These are phyloP conservation scores for Salix arbutifolia DNA, from an alignment of 345 rosid genomes.

Conservation along the genomic window DNA sequence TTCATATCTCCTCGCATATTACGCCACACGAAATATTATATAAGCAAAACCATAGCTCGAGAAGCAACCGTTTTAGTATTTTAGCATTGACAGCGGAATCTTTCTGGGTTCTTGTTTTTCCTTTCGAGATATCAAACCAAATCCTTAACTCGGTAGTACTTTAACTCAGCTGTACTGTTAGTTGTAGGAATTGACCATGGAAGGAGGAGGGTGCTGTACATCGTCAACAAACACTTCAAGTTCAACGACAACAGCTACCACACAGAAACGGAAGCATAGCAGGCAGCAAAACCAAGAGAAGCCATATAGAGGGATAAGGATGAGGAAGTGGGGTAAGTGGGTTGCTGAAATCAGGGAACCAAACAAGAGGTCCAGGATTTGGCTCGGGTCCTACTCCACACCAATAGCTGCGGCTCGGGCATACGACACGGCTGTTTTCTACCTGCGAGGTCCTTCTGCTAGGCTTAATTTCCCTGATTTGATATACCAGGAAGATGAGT, in stretches of 20 bases:
- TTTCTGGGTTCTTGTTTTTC: not conserved
- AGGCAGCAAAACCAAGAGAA: constrained; percentile 20
- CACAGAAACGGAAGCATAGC: constrained; percentile 16
- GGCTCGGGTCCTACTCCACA: constrained; percentile 49
- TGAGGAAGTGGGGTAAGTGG: constrained; percentile 60
- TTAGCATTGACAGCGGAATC: not conserved
- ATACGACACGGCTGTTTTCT: constrained; percentile 49
- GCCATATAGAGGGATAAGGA: constrained; percentile 46
- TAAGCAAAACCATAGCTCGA: not conserved
- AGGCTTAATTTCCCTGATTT: constrained; percentile 49
- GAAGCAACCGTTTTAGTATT: constrained; percentile 5
- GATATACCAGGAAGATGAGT: constrained; percentile 15
- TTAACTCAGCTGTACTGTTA: not conserved
- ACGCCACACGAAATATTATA: not conserved
- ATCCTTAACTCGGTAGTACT: not conserved
- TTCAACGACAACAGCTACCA: constrained; percentile 1
- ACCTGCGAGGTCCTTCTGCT: constrained; percentile 47
- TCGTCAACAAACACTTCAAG: constrained; percentile 2
- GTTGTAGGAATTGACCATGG: constrained; percentile 6
- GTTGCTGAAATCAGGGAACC: constrained; percentile 52
- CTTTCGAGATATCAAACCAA: not conserved
- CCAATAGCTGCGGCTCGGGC: constrained; percentile 49
- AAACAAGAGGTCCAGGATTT: constrained; percentile 44
- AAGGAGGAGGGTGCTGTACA: constrained; percentile 1
- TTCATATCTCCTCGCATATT: not conserved